Evolutionary conservation across 768 basidiomycete species (phyloP), one percentile per base, ranked within the genome.

Genomic region (Suillus subalutaceus): DNA sequence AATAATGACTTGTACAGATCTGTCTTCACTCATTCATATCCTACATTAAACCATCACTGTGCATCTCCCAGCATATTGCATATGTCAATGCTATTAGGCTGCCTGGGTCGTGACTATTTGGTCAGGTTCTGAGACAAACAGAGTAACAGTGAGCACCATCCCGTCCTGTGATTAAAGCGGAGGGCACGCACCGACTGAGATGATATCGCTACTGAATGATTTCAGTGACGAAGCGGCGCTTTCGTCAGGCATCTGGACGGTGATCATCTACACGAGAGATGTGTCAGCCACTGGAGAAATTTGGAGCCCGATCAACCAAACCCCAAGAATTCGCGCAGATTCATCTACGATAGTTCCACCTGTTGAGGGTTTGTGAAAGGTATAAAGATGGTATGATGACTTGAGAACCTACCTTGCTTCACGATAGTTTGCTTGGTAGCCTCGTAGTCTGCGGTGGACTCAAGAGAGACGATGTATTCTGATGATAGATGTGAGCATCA

Each of bases 41-140:
- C 5, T 59, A 41, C 40, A 59, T 18, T 26, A 40, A 26, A 40
- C 7, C n/a, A 38, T 16, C n/a, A n/a, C 15, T n/a, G 13, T 18
- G 6, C 20, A n/a, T 56, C 2, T 55, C 30, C 7, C 4, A 30
- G 18, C 12, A 18, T 41, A 15, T 58, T n/a, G 40, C 16, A 41
- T 23, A 30, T 26, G 6, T 10, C 9, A 10, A 18, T 55, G 53
- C 2, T 35, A 55, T 55, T 10, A 55, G 30, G 18, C 10, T 52
- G 3, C 5, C 58, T 59, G 58, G 26, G 1, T 59, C 18, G 23
- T 3, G 40, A 59, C 58, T 5, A 0, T 2, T 3, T 59, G 23
- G 26, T 59, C 58, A 41, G 40, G 58, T 40, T 59, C 58, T 59
- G 26, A 59, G 16, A 59, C 26, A 41, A 40, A 59, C 38, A 41